Conservation (phyloP, 768 basidiomycete genomes). For the Tulasnella sp. region DNA sequence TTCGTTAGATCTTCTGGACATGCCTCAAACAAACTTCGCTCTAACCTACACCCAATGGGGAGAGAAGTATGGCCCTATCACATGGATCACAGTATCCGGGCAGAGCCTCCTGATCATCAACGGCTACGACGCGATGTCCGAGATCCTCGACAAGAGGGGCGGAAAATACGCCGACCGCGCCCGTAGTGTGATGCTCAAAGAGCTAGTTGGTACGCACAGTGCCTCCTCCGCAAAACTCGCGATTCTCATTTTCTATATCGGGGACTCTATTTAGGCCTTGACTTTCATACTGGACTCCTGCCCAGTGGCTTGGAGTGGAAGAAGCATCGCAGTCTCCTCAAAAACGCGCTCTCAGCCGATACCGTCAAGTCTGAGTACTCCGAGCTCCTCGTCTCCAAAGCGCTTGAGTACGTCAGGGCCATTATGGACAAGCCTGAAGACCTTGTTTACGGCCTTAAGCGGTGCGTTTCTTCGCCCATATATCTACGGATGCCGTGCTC, state of each 20-base stretch:
- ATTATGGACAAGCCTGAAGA: background rate
- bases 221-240: no score
- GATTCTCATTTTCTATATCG: no score
- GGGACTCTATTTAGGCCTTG: no score
- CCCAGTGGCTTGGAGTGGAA: background rate
- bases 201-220: no score
- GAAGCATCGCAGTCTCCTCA: background rate
- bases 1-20: no score
- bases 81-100: background rate
- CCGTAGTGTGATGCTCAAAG: no score
- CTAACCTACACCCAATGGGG: no score
- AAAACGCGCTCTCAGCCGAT: background rate
- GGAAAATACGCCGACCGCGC: constrained; percentile 16
- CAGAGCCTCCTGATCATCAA: constrained; percentile 9
- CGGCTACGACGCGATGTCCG: constrained; percentile 1
- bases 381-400: background rate
- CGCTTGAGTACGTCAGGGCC: background rate
- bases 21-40: no score
- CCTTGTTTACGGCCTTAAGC: background rate
- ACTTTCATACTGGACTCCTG: no score
- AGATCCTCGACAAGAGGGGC: constrained; percentile 15
- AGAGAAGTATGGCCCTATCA: no score
- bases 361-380: background rate
- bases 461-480: no score
- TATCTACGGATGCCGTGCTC: no score